These are phyloP conservation scores for Mychonastes homosphaera DNA, from an alignment of 139 green algal genomes.

Conservation along the genomic window DNA sequence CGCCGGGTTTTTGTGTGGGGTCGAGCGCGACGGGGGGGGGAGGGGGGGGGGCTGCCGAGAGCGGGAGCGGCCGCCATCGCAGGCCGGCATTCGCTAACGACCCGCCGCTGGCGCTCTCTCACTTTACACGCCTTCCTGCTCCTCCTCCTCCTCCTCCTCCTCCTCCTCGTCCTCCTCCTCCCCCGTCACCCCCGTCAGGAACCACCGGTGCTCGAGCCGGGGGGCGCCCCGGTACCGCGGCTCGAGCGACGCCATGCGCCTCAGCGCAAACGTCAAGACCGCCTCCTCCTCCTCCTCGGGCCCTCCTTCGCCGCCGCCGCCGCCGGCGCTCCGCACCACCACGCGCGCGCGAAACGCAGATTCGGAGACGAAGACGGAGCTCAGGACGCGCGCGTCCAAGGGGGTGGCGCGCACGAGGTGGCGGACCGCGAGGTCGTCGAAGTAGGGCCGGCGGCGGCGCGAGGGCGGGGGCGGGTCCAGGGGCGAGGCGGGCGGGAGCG, in stretches of 20 bases:
- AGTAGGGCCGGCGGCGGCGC: background rate
- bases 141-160: constrained; percentile 2
- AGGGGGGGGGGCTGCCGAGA: background rate
- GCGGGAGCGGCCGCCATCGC: background rate
- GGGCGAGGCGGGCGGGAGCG: too few relatives aligned
- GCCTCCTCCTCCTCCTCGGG: too few relatives aligned
- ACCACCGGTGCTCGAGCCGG: too few relatives aligned
- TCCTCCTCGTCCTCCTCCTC: constrained; percentile 18
- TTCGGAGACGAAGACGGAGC: background rate
- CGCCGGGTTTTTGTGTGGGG: too few relatives aligned
- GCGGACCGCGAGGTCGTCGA: background rate
- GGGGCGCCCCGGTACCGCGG: too few relatives aligned
- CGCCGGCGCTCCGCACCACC: too few relatives aligned
- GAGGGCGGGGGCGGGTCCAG: too few relatives aligned
- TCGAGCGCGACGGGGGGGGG: background rate
- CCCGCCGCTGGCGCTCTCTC: constrained; percentile 22
- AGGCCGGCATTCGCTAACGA: too few relatives aligned
- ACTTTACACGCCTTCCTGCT: constrained; percentile 13
- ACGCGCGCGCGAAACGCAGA: too few relatives aligned
- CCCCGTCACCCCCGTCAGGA: too few relatives aligned
- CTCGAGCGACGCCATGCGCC: too few relatives aligned
- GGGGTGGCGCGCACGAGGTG: background rate
- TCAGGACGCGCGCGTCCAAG: background rate
- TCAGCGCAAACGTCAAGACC: constrained; percentile 15
- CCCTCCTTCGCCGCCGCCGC: too few relatives aligned